A percentile compares a stretch with the other conserved stretches of the same genome.
These are phyloP conservation scores for Botryobasidium botryosum DNA, from an alignment of 768 basidiomycete species.

Conservation along the genomic window DNA sequence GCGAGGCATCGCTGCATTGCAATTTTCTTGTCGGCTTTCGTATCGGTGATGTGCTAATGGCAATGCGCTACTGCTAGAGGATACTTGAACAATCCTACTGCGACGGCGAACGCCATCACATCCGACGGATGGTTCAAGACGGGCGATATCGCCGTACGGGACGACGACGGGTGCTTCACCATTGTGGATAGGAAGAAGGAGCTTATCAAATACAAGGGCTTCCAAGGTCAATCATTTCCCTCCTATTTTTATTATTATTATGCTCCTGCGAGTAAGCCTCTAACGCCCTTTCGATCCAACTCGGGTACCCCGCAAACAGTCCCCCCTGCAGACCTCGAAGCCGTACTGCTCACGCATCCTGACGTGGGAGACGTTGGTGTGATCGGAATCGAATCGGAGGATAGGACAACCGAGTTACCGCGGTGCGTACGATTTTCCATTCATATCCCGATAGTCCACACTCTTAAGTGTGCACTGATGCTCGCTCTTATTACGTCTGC, in stretches of 20 bases:
- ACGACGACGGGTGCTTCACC: slow-evolving; percentile 53
- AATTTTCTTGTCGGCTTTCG: no score
- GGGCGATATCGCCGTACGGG: slow-evolving; percentile 58
- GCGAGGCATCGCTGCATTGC: no score
- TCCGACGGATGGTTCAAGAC: slow-evolving; percentile 76
- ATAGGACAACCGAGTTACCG: slow-evolving; percentile 68
- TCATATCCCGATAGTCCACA: not conserved
- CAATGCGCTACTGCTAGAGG: no score
- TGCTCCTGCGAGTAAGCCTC: no score
- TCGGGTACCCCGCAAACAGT: slow-evolving; percentile 53
- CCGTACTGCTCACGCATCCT: slow-evolving; percentile 53
- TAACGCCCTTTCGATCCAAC: no score
- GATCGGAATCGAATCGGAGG: slow-evolving; percentile 51
- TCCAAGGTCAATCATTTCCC: not conserved
- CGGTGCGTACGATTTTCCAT: slow-evolving; percentile 27
- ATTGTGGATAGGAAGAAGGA: slow-evolving; percentile 65
- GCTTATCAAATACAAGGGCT: slow-evolving; percentile 56
- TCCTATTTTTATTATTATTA: no score
- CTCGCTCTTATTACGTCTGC: not conserved
- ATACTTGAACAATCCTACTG: slow-evolving; percentile 54
- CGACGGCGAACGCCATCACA: slow-evolving; percentile 54
- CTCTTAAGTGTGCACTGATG: no score
- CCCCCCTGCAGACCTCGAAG: slow-evolving; percentile 74
- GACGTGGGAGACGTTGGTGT: slow-evolving; percentile 68
- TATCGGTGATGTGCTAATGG: no score